Percentiles rank a stretch among this genome's conserved stretches.
Conservation (phyloP, 2,329 filamentous ascomycete species). For the Chaetothyriales sp. region DNA sequence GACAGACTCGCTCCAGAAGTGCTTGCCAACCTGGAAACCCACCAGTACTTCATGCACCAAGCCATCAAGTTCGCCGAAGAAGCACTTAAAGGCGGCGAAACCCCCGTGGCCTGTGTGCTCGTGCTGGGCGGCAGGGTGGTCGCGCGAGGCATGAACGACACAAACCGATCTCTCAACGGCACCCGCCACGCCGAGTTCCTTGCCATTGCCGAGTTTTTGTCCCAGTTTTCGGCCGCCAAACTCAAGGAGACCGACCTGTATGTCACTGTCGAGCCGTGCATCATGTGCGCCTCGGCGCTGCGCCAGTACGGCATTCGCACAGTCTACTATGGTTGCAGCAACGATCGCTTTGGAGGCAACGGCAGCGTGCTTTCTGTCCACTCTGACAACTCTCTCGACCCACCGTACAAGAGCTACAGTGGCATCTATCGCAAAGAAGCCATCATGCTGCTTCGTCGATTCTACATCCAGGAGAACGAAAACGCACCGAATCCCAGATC, state of each 20-base stretch:
- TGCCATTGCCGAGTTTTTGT: conserved; percentile 56
- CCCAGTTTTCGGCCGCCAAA: conserved; percentile 51
- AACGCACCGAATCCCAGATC: conserved; percentile 55
- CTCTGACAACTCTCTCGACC: conserved; percentile 44
- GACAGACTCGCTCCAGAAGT: conserved; percentile 16
- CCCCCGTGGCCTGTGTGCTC: conserved; percentile 90
- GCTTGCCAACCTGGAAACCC: conserved; percentile 13
- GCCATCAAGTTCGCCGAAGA: conserved; percentile 47
- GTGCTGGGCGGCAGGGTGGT: conserved; percentile 69
- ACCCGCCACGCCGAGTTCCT: conserved; percentile 94
- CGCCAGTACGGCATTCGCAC: conserved; percentile 76
- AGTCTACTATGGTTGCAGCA: conserved; percentile 89
- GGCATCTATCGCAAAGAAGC: conserved; percentile 85
- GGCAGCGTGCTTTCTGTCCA: conserved; percentile 67
- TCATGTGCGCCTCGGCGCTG: conserved; percentile 93
- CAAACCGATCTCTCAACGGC: conserved; percentile 74
- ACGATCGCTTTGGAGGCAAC: conserved; percentile 93
- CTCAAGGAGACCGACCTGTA: conserved; percentile 69
- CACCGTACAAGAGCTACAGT: conserved; percentile 67
- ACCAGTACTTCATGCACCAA: conserved; percentile 19
- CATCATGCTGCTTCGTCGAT: conserved; percentile 78
- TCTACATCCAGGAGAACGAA: conserved; percentile 96
- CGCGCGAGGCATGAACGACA: conserved; percentile 90
- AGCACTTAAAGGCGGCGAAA: conserved; percentile 76
- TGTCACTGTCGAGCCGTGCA: conserved; percentile 94